These are phyloP conservation scores for Linnemannia zychae DNA, from an alignment of 192 early-diverging fungal genomes.

Conservation along the genomic window DNA sequence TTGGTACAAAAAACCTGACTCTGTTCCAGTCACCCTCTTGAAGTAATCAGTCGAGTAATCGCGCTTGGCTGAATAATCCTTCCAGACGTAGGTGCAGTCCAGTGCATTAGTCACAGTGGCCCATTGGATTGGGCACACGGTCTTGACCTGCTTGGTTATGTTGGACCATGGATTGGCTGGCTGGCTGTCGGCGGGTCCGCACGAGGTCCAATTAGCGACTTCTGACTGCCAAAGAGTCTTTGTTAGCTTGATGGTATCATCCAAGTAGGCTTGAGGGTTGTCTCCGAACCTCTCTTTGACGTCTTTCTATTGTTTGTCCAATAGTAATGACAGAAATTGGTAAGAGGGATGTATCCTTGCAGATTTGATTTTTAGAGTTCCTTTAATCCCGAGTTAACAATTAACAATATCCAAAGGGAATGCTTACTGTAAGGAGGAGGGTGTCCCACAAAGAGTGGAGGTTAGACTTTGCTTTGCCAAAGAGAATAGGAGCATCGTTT, in stretches of 20 bases:
- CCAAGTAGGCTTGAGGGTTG: conserved; percentile 43
- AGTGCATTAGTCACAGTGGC: conserved; percentile 42
- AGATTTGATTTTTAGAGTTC: no score
- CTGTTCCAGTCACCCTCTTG: conserved; percentile 25
- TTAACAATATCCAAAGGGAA: not conserved
- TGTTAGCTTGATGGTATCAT: conserved; percentile 32
- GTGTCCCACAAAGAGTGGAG: conserved; percentile 59
- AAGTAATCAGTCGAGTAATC: conserved; percentile 58
- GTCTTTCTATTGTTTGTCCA: conserved; percentile 25
- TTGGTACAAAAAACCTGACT: conserved; percentile 30
- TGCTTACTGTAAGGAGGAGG: conserved; percentile 40
- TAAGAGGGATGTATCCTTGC: no score
- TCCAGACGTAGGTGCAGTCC: conserved; percentile 58
- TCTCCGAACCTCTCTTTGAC: conserved; percentile 33
- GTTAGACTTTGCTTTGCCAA: conserved; percentile 38
- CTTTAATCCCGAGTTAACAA: no score
- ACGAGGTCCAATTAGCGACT: conserved; percentile 27
- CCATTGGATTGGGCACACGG: conserved; percentile 58
- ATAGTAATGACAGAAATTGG: not conserved
- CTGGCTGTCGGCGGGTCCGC: conserved; percentile 17
- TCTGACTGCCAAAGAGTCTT: conserved; percentile 32
- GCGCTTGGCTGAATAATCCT: conserved; percentile 40
- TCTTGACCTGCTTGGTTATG: conserved; percentile 21
- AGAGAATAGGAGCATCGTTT: conserved; percentile 47
- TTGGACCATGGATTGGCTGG: conserved; percentile 34